Conservation (phyloP, 169 alveolate species). For the Cryptosporidium viatorum region DNA sequence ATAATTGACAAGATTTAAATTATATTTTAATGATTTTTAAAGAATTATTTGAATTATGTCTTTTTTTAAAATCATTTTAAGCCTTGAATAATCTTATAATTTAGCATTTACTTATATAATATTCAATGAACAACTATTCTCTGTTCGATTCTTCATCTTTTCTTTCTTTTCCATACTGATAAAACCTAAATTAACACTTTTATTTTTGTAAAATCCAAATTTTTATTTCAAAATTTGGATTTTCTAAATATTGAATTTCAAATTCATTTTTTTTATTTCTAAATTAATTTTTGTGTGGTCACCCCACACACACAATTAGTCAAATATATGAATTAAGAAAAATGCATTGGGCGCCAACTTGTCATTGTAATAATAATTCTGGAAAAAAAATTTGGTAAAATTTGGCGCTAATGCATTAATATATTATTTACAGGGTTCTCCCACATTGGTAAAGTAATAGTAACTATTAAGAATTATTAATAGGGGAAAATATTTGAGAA, state of each 20-base stretch:
- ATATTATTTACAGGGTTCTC: neutral
- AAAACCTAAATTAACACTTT: too few relatives aligned
- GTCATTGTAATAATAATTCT: neutral
- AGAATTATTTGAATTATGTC: too few relatives aligned
- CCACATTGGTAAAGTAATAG: neutral
- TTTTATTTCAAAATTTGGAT: too few relatives aligned
- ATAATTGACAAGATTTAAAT: neutral
- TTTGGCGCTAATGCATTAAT: neutral
- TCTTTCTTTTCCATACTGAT: neutral
- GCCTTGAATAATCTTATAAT: neutral
- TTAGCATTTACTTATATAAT: neutral
- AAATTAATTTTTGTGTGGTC: too few relatives aligned
- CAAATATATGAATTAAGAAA: neutral
- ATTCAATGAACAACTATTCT: neutral
- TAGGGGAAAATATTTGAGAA: neutral
- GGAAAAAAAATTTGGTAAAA: neutral
- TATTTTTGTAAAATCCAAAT: too few relatives aligned
- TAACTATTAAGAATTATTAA: neutral
- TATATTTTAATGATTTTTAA: too few relatives aligned
- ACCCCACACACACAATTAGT: neutral
- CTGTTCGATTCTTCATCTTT: neutral
- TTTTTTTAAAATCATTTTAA: too few relatives aligned
- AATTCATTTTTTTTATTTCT: too few relatives aligned
- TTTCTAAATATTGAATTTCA: too few relatives aligned
- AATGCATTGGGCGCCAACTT: slow-evolving; percentile 8